phyloP scores from a whole-genome alignment of 2,329 filamentous ascomycete genomes.

The Amauroascus verrucosus region DNA sequence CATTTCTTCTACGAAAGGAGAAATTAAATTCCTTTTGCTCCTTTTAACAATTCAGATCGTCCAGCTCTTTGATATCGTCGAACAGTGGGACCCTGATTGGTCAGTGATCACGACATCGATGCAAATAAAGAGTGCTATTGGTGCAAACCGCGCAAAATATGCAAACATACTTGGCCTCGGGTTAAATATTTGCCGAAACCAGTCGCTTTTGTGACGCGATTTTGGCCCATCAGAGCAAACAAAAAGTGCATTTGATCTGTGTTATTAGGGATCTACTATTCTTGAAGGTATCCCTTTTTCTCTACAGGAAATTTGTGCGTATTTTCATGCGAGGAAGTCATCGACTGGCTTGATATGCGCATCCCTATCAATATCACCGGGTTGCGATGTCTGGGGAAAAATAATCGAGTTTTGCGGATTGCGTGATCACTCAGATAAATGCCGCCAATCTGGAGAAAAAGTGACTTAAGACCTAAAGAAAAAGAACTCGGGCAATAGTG shows the following conservation, averaged over 20 bases:
- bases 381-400: background rate
- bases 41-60: background rate
- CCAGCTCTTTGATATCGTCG: background rate
- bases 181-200: background rate
- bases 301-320: too few species aligned
- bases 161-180: conserved; percentile 1
- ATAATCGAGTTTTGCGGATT: background rate
- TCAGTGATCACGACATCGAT: conserved; percentile 37
- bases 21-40: background rate
- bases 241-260: too few species aligned
- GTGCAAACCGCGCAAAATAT: conserved; percentile 15
- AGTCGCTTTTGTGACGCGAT: background rate
- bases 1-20: background rate
- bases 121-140: conserved; percentile 11
- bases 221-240: background rate
- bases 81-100: conserved; percentile 30
- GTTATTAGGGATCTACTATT: too few species aligned
- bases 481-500: background rate
- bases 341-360: background rate
- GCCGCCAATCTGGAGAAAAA: background rate
- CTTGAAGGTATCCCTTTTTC: background rate
- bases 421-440: conserved; percentile 4
- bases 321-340: too few species aligned
- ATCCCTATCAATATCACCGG: background rate
- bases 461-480: background rate